Conservation (phyloP, 768 basidiomycete species). For the Melanogaster broomeanus region DNA sequence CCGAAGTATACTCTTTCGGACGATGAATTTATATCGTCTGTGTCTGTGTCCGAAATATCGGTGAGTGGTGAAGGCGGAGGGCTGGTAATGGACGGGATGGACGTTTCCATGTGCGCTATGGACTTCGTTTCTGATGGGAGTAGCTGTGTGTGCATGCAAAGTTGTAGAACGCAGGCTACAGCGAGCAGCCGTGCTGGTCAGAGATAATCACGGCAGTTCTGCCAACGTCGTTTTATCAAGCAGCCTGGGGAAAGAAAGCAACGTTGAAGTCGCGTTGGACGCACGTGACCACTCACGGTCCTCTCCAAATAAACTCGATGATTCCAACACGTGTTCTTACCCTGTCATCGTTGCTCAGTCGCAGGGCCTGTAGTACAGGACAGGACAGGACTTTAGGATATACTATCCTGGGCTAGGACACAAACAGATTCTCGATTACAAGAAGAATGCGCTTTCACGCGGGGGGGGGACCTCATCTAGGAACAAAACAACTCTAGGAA, state of each 20-base stretch:
- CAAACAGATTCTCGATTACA: background rate
- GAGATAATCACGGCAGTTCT: background rate
- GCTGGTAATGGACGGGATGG: constrained; percentile 18
- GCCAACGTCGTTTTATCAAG: constrained; percentile 17
- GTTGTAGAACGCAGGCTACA: background rate
- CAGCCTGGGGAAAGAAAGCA: constrained; percentile 5
- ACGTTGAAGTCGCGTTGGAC: constrained; percentile 29
- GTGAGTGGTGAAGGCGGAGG: constrained; percentile 25
- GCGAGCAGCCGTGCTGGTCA: background rate
- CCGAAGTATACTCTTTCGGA: constrained; percentile 51
- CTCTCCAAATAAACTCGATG: background rate
- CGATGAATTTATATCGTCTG: constrained; percentile 44
- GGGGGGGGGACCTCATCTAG: background rate
- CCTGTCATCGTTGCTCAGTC: background rate
- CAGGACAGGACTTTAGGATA: too few relatives aligned
- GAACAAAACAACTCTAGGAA: too few relatives aligned
- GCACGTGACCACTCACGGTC: constrained; percentile 28
- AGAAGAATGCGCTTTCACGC: background rate
- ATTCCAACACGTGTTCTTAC: too few relatives aligned
- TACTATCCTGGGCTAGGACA: background rate
- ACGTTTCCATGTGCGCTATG: constrained; percentile 18
- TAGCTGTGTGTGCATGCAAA: background rate
- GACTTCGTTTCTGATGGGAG: background rate
- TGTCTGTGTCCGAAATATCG: constrained; percentile 35
- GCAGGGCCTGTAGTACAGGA: background rate